Percentiles rank a stretch among this genome's conserved stretches.
Conservation (phyloP, 441 rosid species). For the Viola pubescens region DNA sequence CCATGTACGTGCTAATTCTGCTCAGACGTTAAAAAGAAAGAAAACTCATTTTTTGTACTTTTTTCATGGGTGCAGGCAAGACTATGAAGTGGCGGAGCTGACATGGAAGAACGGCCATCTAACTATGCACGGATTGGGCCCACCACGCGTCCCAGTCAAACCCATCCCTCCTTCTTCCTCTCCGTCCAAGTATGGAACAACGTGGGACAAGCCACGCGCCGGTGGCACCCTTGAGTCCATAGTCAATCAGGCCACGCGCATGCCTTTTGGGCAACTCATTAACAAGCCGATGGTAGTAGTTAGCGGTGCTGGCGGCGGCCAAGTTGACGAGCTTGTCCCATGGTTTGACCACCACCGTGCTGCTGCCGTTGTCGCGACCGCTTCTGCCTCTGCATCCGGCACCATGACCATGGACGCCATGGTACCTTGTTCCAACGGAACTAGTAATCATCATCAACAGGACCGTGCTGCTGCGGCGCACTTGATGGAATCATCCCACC, state of each 20-base stretch:
- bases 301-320: not conserved
- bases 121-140: slow-evolving; percentile 67
- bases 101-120: slow-evolving; percentile 93
- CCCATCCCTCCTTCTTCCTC: slow-evolving; percentile 21
- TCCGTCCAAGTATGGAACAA: slow-evolving; percentile 27
- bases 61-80: slow-evolving; percentile 34
- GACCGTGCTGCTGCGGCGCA: slow-evolving; percentile 11
- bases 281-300: too few species aligned
- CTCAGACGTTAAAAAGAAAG: not conserved
- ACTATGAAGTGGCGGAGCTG: slow-evolving; percentile 78
- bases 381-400: slow-evolving; percentile 17
- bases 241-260: slow-evolving; percentile 73
- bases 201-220: slow-evolving; percentile 50
- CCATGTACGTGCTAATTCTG: slow-evolving; percentile 30
- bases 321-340: slow-evolving; percentile 31
- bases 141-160: slow-evolving; percentile 36
- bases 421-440: slow-evolving; percentile 47
- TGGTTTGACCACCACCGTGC: slow-evolving; percentile 42
- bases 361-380: not conserved
- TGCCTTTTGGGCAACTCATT: slow-evolving; percentile 13
- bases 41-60: not conserved
- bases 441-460: not conserved
- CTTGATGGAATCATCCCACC: slow-evolving; percentile 15
- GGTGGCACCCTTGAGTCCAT: slow-evolving; percentile 83
- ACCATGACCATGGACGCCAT: slow-evolving; percentile 49